Conservation (phyloP, 1,284 basidiomycete genomes). For the Cryptococcus hybrid region DNA sequence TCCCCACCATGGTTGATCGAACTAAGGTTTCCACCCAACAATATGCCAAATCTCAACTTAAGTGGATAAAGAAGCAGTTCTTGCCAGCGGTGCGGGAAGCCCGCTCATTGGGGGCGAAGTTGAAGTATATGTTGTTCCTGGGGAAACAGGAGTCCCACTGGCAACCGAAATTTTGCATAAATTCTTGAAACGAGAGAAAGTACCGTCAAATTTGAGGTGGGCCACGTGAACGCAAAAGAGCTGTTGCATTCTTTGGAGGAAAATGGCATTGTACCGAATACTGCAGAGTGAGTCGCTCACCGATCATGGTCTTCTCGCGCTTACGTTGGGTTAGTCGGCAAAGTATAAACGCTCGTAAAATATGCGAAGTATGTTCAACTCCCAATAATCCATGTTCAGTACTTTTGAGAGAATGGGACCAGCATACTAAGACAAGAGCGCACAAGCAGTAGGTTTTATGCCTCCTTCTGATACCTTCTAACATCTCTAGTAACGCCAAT, state of each 20-base stretch:
- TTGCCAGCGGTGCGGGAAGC: slow-evolving; percentile 68
- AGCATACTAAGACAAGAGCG: slow-evolving; percentile 60
- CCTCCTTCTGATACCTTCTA: background rate
- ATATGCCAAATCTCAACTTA: slow-evolving; percentile 88
- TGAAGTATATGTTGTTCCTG: slow-evolving; percentile 51
- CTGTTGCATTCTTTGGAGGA: slow-evolving; percentile 56
- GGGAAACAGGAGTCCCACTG: slow-evolving; percentile 59
- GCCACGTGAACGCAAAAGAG: slow-evolving; percentile 55
- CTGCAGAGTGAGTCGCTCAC: slow-evolving; percentile 49
- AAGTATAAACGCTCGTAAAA: slow-evolving; percentile 60
- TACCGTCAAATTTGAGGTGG: slow-evolving; percentile 65
- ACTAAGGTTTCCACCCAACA: slow-evolving; percentile 88
- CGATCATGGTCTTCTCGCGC: slow-evolving; percentile 5
- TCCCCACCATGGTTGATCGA: slow-evolving; percentile 61
- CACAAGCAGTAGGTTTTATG: slow-evolving; percentile 54
- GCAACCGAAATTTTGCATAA: slow-evolving; percentile 58
- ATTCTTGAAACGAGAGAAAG: slow-evolving; percentile 60
- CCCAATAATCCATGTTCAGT: slow-evolving; percentile 72
- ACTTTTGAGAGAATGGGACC: slow-evolving; percentile 63
- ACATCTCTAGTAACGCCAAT: background rate
- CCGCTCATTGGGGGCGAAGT: slow-evolving; percentile 49
- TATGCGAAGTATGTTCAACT: slow-evolving; percentile 70
- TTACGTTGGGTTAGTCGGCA: slow-evolving; percentile 53
- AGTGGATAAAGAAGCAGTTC: slow-evolving; percentile 91
- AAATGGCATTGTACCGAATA: slow-evolving; percentile 33